Conservation (phyloP, 345 rosid genomes). For the Euphorbia lathyris region DNA sequence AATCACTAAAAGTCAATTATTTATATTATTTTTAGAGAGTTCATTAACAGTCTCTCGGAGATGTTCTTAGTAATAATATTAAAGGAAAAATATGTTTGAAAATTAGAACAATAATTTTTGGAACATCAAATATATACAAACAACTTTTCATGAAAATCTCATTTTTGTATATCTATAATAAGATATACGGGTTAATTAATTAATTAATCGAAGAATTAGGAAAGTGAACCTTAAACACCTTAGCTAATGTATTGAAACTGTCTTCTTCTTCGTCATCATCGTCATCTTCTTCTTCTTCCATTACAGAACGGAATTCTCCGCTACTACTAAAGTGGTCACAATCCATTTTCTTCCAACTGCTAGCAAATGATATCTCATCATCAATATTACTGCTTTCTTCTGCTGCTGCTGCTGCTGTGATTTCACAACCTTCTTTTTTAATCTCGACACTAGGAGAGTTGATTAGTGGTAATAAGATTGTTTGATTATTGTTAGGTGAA, state of each 20-base stretch:
- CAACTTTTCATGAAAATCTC: too few relatives aligned
- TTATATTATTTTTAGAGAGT: too few relatives aligned
- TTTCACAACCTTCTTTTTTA: slow-evolving; percentile 11
- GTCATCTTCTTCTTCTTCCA: neutral
- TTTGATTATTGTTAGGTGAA: neutral
- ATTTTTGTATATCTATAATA: too few relatives aligned
- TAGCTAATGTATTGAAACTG: neutral
- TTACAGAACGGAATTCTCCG: neutral
- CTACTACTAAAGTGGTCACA: neutral
- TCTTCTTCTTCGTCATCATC: neutral
- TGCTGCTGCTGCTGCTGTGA: slow-evolving; percentile 6
- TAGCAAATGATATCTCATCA: slow-evolving; percentile 29
- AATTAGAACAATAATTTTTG: too few relatives aligned
- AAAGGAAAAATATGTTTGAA: too few relatives aligned
- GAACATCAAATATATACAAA: too few relatives aligned
- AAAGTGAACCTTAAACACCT: neutral
- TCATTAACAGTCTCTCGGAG: too few relatives aligned
- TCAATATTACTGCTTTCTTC: slow-evolving; percentile 15
- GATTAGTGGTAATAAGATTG: neutral
- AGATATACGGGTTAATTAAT: too few relatives aligned
- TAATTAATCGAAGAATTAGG: neutral
- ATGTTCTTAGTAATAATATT: too few relatives aligned
- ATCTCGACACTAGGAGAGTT: neutral
- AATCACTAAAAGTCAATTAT: too few relatives aligned
- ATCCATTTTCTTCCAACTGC: slow-evolving; percentile 26